Evolutionary conservation across 2,329 filamentous ascomycete genomes (phyloP), one percentile per base, ranked within the genome.

Genomic region (Apiospora aurea): DNA sequence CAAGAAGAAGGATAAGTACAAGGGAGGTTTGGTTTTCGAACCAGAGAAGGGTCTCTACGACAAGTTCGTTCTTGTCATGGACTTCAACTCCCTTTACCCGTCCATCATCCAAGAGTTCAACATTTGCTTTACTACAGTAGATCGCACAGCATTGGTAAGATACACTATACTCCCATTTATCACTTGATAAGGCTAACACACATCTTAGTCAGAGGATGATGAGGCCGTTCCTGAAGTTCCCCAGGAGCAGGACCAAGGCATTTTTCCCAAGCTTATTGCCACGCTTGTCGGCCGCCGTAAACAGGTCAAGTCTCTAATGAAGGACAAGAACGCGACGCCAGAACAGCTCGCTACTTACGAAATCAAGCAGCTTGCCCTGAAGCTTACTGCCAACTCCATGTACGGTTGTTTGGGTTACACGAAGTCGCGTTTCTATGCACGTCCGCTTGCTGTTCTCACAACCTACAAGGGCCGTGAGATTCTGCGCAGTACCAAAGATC

Each of bases 21-120:
- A 99, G 85, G 96, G 96, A 80, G 96, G 97, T 87, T 91, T 99
- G 44, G 96, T 99, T 72, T 98, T 99, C 77, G 96, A 99, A 81
- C 96, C 96, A 5, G 95, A 98, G 81, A 98, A 96, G 82, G 96
- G 97, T 24, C 88, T 99, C 5, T 99, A 99, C 80, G 96, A 99
- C 87, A 97, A 97, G 83, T 98, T 97, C 82, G 93, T 99, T 70
- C 89, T 99, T 71, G 97, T 99, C 82, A 99, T 99, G 97, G 96
- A 99, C 86, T 99, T 99, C 87, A 99, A 99, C 88, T 98, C 95
- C 78, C 87, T 99, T 74, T 99, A 99, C 79, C 96, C 96, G 44
- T 98, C 94, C 80, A 98, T 99, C 79, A 99, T 99, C 74, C 97
- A 99, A 80, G 97, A 99, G 87, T 99, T 92, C 85, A 99, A 99